A percentile compares a stretch with the other conserved stretches of the same genome.
Evolutionary conservation across 805 yeast genomes (phyloP).

Genomic region (Kregervanrija fluxuum): DNA sequence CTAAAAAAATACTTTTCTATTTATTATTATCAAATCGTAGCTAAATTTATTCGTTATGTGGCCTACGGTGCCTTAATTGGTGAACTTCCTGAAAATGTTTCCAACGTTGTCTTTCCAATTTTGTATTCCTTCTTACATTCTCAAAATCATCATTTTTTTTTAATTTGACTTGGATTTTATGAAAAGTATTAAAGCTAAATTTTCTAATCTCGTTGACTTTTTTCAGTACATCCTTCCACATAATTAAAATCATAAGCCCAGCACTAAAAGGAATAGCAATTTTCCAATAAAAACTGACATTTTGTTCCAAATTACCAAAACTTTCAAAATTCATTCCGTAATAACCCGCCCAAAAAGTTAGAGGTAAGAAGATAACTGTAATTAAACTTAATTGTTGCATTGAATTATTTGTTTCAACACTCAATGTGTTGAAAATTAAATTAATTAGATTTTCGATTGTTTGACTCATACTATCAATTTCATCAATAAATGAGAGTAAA

Average conservation of each 20-base stretch:
- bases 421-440: slow-evolving; percentile 49
- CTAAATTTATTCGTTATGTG: too few relatives aligned
- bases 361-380: slow-evolving; percentile 51
- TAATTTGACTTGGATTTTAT: too few relatives aligned
- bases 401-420: slow-evolving; percentile 47
- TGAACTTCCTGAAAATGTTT: too few relatives aligned
- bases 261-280: slow-evolving; percentile 36
- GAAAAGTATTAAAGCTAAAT: too few relatives aligned
- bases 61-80: too few relatives aligned
- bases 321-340: slow-evolving; percentile 48
- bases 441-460: slow-evolving; percentile 45
- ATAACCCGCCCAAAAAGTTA: slow-evolving; percentile 55
- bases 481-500: slow-evolving; percentile 42
- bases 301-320: slow-evolving; percentile 33
- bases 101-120: too few relatives aligned
- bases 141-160: too few relatives aligned
- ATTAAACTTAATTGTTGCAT: slow-evolving; percentile 48
- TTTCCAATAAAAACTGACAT: slow-evolving; percentile 41
- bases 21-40: too few relatives aligned
- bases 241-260: slow-evolving; percentile 29
- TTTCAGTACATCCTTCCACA: slow-evolving; percentile 19
- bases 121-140: too few relatives aligned
- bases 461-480: slow-evolving; percentile 45
- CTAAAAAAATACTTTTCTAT: too few relatives aligned
- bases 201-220: too few relatives aligned